These are phyloP conservation scores for Trypanosoma rangeli DNA, from an alignment of 208 protist genomes.

Conservation along the genomic window DNA sequence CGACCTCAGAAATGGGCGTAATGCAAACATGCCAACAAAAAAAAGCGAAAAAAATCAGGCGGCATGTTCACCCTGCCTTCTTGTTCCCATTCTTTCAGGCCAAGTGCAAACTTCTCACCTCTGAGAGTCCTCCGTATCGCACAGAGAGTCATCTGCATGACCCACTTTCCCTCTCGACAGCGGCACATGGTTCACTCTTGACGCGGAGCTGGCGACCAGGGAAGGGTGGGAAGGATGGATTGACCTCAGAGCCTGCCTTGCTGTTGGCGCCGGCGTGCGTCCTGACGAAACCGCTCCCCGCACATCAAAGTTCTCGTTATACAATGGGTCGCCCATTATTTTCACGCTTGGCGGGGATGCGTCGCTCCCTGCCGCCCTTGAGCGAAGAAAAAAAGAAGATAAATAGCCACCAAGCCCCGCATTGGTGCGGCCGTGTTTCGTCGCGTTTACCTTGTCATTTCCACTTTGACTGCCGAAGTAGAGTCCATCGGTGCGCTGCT, in stretches of 20 bases:
- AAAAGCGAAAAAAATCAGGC: background rate
- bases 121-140: background rate
- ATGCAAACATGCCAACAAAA: background rate
- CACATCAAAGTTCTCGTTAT: background rate
- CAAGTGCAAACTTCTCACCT: background rate
- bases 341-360: background rate
- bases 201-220: background rate
- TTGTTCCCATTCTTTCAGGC: background rate
- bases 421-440: background rate
- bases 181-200: conserved; percentile 5
- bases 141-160: background rate
- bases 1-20: background rate
- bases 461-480: background rate
- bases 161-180: background rate
- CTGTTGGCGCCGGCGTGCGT: background rate
- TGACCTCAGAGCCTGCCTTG: background rate
- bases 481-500: background rate
- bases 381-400: conserved; percentile 11
- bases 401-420: conserved; percentile 3
- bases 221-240: background rate
- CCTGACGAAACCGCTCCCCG: background rate
- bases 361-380: background rate
- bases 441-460: background rate
- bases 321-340: background rate
- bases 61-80: background rate